Evolutionary conservation across 208 protist species (phyloP), one percentile per base, ranked within the genome.

Genomic region (Angomonas ambiguus): DNA sequence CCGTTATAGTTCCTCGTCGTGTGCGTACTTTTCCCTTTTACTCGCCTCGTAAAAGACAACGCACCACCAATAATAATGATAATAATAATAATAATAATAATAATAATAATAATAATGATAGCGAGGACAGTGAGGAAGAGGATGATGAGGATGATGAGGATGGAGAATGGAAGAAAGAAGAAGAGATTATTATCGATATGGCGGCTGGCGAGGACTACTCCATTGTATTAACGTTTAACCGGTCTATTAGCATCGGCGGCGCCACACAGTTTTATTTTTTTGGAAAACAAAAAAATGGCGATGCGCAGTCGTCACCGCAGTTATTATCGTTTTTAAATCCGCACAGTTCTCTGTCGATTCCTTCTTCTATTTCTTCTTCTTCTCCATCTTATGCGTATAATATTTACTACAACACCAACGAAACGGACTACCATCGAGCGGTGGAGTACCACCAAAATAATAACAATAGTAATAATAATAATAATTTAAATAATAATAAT

Each of bases 231-330:
- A 45, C 38, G 38, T 45, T 45, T 45, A 45, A 8, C 38, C 8
- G 16, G 16, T n/a, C 38, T n/a, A 16, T 8, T n/a, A 16, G 38
- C 38, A 8, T n/a, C 8, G 11, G 38, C 38, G 8, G 88, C 6
- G 85, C 83, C 24, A 78, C 85, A 18, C 66, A 88, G 13, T 72
- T 94, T 55, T 94, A 94, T 68, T 83, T 84, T 62, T 94, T 91
- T 70, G 88, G 88, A 20, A 74, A 79, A 48, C 72, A 83, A 27
- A 82, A 62, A 67, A 83, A 82, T 62, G 64, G 60, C 8, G 85
- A 91, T 51, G 80, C 79, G 0, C 82, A 88, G 72, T 69, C 83
- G 56, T 65, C 49, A 34, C 85, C 88, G 27, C 71, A 56, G 18
- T 67, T 91, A 33, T 51, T 91, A 20, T 71, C 72, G 41, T 25